Conservation (phyloP, 2,329 filamentous ascomycete genomes). For the Fusarium sp. region DNA sequence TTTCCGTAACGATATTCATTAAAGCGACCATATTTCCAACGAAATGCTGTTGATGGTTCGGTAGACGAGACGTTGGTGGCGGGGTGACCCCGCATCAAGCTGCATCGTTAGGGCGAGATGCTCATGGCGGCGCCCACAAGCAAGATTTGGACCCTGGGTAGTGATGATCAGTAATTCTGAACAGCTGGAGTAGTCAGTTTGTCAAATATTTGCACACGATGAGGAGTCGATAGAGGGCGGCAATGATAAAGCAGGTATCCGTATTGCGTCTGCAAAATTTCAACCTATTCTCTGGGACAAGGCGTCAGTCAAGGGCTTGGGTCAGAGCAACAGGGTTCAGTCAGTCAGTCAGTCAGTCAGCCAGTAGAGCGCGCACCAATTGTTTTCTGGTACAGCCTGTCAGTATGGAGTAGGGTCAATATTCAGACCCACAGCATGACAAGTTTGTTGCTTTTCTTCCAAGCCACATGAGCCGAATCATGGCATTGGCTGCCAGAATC, state of each 20-base stretch:
- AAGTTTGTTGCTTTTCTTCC: conserved; percentile 6
- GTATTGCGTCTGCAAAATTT: neutral
- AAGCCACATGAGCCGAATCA: conserved; percentile 25
- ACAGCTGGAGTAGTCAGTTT: neutral
- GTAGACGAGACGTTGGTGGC: neutral
- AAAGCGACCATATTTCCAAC: neutral
- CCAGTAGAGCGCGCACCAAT: neutral
- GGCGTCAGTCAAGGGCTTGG: neutral
- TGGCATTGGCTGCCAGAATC: conserved; percentile 17
- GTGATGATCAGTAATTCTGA: neutral
- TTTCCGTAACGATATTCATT: neutral
- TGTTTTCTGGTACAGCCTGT: conserved; percentile 18
- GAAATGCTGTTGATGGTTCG: neutral
- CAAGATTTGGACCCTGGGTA: neutral
- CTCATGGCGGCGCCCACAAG: neutral
- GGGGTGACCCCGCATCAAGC: neutral
- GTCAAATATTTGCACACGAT: neutral
- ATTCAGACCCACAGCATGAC: conserved; percentile 35
- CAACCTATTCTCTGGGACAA: neutral
- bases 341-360: neutral
- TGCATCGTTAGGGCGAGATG: neutral
- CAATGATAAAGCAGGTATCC: neutral
- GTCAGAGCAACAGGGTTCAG: neutral
- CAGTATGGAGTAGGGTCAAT: conserved; percentile 29
- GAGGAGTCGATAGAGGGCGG: neutral